Evolutionary conservation across 495 filamentous ascomycete species (phyloP), one percentile per base, ranked within the genome.

Genomic region (Amniculicola lignicola): DNA sequence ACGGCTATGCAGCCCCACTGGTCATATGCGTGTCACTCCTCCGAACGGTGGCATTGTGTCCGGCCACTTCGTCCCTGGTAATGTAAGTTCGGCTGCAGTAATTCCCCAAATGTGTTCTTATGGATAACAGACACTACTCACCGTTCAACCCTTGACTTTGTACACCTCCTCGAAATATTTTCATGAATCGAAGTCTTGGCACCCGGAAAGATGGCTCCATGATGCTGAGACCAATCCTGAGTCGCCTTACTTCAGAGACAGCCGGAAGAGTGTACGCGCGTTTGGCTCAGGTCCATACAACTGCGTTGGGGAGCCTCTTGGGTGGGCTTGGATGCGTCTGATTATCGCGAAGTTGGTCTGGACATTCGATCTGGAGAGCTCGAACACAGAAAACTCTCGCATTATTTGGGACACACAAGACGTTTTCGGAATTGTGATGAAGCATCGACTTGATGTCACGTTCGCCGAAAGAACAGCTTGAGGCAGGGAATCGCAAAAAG

Each of bases 11-110:
- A 45, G 51, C 37, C 73, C 75, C n/a, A 75, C 72, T 31, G 67
- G 58, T 22, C 74, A 80, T 51, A 70, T 73, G 0, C 70, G 78
- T 0, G 69, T 71, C 35, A 74, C 75, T 0, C 71, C 77, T 3
- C 67, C 72, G 53, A 67, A 60, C 7, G 75, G 77, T 5, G 66
- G 61, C 4, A 51, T 63, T 3, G 67, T 78, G 24, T 62, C 68
- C 38, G 71, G 71, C 4, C 16, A 63, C 9, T 73, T 61, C 19
- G 57, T 76, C 15, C 70, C 72, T 5, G 37, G 50, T 2, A 42
- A 44, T 21, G 50, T 43, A 21, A 53, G 50, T 44, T 36, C 12
- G 14, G 1, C 33, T 31, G 31, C 18, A 15, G 14, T n/a, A 22
- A n/a, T 53, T 24, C n/a, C 37, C 23, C 18, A 4, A 43, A 42